Evolutionary conservation across 805 yeast genomes (phyloP).

Genomic region (Pichia kluyveri): DNA sequence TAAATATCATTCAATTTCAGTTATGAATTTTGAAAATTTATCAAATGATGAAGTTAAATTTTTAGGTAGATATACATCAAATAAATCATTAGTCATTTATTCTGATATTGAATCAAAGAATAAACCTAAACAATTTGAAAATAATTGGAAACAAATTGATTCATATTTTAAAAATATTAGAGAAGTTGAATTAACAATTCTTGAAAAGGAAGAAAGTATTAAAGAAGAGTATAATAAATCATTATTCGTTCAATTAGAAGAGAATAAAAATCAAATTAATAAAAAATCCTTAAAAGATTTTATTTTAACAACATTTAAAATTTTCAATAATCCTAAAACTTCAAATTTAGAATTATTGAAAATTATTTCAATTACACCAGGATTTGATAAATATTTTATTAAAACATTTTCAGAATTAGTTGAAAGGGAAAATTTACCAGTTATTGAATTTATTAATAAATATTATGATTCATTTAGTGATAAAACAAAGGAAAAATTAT

Average conservation of each 20-base stretch:
- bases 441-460: slow-evolving; percentile 1
- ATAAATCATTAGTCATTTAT: slow-evolving; percentile 1
- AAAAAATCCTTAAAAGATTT: not conserved
- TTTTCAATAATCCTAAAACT: not conserved
- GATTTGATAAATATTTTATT: not conserved
- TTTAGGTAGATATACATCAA: not conserved
- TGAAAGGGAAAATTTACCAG: not conserved
- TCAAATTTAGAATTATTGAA: not conserved
- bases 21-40: slow-evolving; percentile 1
- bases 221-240: not conserved
- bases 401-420: not conserved
- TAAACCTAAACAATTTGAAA: not conserved
- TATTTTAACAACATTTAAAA: not conserved
- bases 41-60: not conserved
- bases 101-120: not conserved
- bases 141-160: slow-evolving; percentile 1
- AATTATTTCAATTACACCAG: slow-evolving; percentile 2
- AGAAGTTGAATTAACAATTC: not conserved
- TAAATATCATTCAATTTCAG: not conserved
- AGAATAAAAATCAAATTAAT: not conserved
- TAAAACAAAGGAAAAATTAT: not conserved
- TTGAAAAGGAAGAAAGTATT: not conserved
- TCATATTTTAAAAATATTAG: not conserved
- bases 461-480: slow-evolving; percentile 4
- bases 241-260: not conserved